Conservation (phyloP, 1,284 basidiomycete genomes). For the Microbotryum lychnidis-dioicae region DNA sequence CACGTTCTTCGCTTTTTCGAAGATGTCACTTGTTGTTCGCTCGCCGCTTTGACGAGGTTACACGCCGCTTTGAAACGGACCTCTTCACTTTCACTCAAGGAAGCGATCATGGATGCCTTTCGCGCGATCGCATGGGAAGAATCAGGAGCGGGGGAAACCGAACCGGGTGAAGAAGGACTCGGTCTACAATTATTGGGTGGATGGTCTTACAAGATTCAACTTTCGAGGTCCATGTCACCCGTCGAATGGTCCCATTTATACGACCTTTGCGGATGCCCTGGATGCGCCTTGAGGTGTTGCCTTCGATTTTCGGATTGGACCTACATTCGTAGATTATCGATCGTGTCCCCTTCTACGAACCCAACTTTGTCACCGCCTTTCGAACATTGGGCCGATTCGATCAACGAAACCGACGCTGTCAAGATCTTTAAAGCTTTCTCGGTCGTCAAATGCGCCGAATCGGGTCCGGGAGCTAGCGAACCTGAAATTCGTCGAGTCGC, state of each 20-base stretch:
- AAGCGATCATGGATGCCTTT: constrained; percentile 31
- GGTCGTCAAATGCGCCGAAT: constrained; percentile 24
- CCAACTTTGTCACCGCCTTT: constrained; percentile 20
- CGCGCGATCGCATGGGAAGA: constrained; percentile 32
- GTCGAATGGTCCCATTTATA: constrained; percentile 29
- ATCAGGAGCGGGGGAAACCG: constrained; percentile 29
- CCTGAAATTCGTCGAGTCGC: constrained; percentile 2
- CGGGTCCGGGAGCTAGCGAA: constrained; percentile 8
- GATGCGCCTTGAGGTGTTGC: constrained; percentile 24
- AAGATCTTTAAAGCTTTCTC: constrained; percentile 23
- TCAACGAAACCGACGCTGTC: constrained; percentile 18
- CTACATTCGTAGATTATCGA: constrained; percentile 19
- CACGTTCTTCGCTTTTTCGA: constrained; percentile 30
- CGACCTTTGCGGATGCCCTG: constrained; percentile 28
- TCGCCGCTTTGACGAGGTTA: constrained; percentile 16
- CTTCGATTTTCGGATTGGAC: constrained; percentile 18
- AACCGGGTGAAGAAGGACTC: constrained; percentile 28
- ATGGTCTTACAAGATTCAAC: constrained; percentile 27
- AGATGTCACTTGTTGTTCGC: constrained; percentile 18
- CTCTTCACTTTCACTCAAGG: constrained; percentile 17
- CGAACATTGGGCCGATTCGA: constrained; percentile 17
- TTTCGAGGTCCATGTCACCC: constrained; percentile 14
- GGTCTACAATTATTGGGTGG: constrained; percentile 30
- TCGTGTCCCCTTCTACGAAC: constrained; percentile 19
- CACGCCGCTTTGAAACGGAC: constrained; percentile 20